phyloP scores from a whole-genome alignment of 1,284 basidiomycete genomes.

The Leccinum solheimii region DNA sequence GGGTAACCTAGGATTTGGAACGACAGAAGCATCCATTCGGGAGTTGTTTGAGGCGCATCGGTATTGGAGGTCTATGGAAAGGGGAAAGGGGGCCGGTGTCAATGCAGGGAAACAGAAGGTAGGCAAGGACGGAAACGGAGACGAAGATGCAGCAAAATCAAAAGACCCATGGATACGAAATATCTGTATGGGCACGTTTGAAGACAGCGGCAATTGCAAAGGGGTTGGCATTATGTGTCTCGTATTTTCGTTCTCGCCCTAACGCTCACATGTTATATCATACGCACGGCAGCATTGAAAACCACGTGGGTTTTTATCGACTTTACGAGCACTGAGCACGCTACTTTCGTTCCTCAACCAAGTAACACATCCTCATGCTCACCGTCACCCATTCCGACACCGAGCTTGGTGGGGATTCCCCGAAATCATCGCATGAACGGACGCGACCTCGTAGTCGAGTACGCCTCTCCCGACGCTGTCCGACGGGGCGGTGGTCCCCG shows the following conservation, averaged over 20 bases:
- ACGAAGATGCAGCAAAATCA: slow-evolving; percentile 17
- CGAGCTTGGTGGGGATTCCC: not conserved
- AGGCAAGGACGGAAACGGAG: not conserved
- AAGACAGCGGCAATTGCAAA: slow-evolving; percentile 93
- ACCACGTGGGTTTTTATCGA: slow-evolving; percentile 93
- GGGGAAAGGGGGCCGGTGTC: slow-evolving; percentile 23
- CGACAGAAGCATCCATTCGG: slow-evolving; percentile 76
- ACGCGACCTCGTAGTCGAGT: slow-evolving; percentile 86
- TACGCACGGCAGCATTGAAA: not conserved
- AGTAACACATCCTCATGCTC: too few relatives aligned
- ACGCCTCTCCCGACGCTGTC: slow-evolving; percentile 83
- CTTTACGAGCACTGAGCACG: slow-evolving; percentile 77
- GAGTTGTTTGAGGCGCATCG: slow-evolving; percentile 69
- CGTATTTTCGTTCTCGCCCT: not conserved
- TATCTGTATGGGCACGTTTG: slow-evolving; percentile 94
- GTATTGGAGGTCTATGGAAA: slow-evolving; percentile 28
- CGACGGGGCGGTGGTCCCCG: slow-evolving; percentile 55
- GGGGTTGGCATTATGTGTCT: slow-evolving; percentile 54
- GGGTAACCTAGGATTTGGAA: slow-evolving; percentile 86
- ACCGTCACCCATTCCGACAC: too few relatives aligned
- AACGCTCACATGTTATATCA: not conserved
- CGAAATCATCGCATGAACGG: slow-evolving; percentile 86
- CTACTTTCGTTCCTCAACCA: slow-evolving; percentile 41
- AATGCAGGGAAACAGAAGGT: slow-evolving; percentile 27
- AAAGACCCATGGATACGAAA: slow-evolving; percentile 77